Evolutionary conservation across 805 yeast genomes (phyloP).

Genomic region (Pichia exigua): DNA sequence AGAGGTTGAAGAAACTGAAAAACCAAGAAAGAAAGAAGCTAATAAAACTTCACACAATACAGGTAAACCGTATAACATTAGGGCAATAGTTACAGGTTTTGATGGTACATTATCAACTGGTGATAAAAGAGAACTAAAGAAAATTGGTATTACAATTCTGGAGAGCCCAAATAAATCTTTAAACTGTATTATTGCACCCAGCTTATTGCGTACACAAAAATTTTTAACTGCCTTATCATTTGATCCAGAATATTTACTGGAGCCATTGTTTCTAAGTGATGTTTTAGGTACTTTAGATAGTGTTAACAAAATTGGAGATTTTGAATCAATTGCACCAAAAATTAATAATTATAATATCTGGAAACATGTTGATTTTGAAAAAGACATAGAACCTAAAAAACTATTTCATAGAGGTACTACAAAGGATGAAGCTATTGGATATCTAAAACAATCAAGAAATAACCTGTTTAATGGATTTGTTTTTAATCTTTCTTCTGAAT

Average conservation of each 20-base stretch:
- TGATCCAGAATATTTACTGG: constrained; percentile 43
- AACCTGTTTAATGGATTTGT: constrained; percentile 38
- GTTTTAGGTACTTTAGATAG: constrained; percentile 29
- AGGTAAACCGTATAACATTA: constrained; percentile 31
- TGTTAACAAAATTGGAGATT: constrained; percentile 18
- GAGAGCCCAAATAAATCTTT: constrained; percentile 33
- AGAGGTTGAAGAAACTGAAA: not conserved
- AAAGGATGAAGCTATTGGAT: constrained; percentile 13
- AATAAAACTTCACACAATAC: constrained; percentile 13
- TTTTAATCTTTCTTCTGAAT: constrained; percentile 47
- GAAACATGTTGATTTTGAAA: constrained; percentile 25
- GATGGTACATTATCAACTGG: constrained; percentile 38
- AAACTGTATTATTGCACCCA: constrained; percentile 65
- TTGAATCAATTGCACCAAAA: constrained; percentile 21
- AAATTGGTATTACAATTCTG: constrained; percentile 50
- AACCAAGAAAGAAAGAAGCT: not conserved
- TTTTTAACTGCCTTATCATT: constrained; percentile 63
- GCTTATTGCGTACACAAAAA: constrained; percentile 78
- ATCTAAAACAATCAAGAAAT: constrained; percentile 19
- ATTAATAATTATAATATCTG: constrained; percentile 23
- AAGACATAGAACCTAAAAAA: constrained; percentile 25
- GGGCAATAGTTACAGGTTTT: constrained; percentile 60
- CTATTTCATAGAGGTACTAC: constrained; percentile 25
- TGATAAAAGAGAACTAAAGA: constrained; percentile 36
- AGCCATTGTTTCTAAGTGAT: constrained; percentile 46